Evolutionary conservation across 2,329 filamentous ascomycete species (phyloP).

Genomic region (Epichloe festucae): DNA sequence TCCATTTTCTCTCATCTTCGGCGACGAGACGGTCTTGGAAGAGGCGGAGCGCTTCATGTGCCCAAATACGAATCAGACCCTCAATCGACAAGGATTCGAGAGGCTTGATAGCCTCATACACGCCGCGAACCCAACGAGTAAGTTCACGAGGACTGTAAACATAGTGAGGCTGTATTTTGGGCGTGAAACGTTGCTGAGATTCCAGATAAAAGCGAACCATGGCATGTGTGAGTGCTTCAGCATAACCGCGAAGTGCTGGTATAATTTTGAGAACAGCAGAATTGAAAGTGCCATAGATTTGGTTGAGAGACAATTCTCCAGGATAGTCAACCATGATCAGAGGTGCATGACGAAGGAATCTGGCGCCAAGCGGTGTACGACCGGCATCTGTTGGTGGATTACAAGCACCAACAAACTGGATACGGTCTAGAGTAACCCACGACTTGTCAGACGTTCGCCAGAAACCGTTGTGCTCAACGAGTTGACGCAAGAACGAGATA

Average conservation of each 20-base stretch:
- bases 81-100: constrained; percentile 80
- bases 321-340: constrained; percentile 99
- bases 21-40: constrained; percentile 96
- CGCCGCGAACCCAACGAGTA: constrained; percentile 91
- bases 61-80: constrained; percentile 92
- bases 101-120: constrained; percentile 93
- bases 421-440: constrained; percentile 94
- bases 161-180: constrained; percentile 95
- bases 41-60: constrained; percentile 86
- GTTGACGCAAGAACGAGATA: constrained; percentile 91
- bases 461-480: constrained; percentile 98
- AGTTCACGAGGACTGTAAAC: constrained; percentile 98
- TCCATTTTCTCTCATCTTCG: constrained; percentile 93
- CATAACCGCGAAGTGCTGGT: constrained; percentile 85
- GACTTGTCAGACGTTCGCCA: constrained; percentile 96
- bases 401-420: constrained; percentile 97
- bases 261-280: constrained; percentile 93
- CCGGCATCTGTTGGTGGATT: constrained; percentile 97
- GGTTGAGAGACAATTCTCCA: constrained; percentile 81
- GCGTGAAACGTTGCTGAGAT: constrained; percentile 88
- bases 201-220: constrained; percentile 97
- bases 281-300: constrained; percentile 99
- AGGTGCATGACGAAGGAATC: constrained; percentile 94
- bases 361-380: constrained; percentile 81
- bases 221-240: constrained; percentile 83